Evolutionary conservation across 2,329 filamentous ascomycete species (phyloP), one percentile per base, ranked within the genome.

Genomic region (Biscogniauxia marginata): DNA sequence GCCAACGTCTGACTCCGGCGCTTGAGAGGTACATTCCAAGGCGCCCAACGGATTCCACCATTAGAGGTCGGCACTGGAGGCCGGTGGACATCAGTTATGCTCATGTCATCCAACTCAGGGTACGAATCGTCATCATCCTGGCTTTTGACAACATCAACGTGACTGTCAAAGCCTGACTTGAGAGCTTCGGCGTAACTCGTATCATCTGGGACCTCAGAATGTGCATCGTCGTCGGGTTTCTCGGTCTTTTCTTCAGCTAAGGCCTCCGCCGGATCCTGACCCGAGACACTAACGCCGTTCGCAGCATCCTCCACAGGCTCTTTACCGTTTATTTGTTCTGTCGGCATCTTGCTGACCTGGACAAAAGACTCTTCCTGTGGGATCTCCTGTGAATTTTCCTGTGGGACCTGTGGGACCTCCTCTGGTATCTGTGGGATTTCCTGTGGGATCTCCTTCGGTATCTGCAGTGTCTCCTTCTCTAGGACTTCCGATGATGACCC

Each of bases 41-140:
- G 93, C 6, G 93, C 95, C 80, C 91, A 97, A 60, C 89, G 86
- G 65, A 97, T 90, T 43, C 87, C 77, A 49, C 75, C 75, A 22
- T 67, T 64, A 2, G 54, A 43, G 7, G 39, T 61, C 23, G 60
- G 62, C 18, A 61, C 63, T 7, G 66, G 64, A 3, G 60, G 63
- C 9, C 48, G 56, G 44, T 71, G 67, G 11, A 66, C 49, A 51
- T 68, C 68, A 16, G 69, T 66, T 39, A 69, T 21, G 18, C 62
- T 65, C 61, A 71, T 62, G 21, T 71, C 69, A 45, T 72, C 70
- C 8, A 72, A 57, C 20, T 72, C 70, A 7, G 70, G 70, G 50
- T 70, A 70, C 9, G 70, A 71, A 16, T 69, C 67, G 46, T 71
- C 67, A 46, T 67, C 67, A 16, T 68, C 64, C 6, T 63, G 66